Evolutionary conservation across 208 protist genomes (phyloP).

Genomic region (Crithidia mellificae): DNA sequence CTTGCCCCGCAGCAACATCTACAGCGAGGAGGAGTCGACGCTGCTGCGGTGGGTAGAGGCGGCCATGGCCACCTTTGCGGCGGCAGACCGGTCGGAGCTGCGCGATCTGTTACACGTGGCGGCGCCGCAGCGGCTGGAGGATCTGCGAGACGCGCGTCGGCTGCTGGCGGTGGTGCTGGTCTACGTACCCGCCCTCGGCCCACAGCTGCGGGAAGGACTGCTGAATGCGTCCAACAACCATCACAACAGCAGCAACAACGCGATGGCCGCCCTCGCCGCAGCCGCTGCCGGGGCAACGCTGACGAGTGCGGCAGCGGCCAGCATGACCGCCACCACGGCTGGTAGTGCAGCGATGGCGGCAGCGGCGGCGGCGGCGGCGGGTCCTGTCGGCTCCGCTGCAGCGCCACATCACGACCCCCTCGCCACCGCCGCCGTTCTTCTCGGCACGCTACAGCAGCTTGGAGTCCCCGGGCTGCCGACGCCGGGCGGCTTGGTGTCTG

Average conservation of each 20-base stretch:
- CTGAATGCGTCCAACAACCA: neutral
- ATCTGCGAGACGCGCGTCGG: conserved; percentile 70
- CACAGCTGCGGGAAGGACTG: conserved; percentile 24
- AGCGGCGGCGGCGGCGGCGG: no score
- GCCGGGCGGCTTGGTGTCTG: conserved; percentile 55
- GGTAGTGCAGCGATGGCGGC: no score
- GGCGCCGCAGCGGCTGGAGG: conserved; percentile 50
- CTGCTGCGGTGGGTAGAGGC: conserved; percentile 80
- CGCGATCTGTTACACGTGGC: conserved; percentile 1
- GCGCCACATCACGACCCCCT: conserved; percentile 21
- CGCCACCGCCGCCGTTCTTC: conserved; percentile 54
- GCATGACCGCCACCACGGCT: neutral
- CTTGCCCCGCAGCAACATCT: conserved; percentile 78
- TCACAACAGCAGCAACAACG: no score
- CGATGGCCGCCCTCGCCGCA: neutral
- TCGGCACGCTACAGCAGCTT: conserved; percentile 47
- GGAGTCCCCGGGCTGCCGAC: conserved; percentile 46
- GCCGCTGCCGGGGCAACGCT: neutral
- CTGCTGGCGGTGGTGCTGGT: conserved; percentile 64
- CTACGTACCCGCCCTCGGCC: conserved; percentile 63
- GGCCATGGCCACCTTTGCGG: conserved; percentile 36
- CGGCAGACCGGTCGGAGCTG: conserved; percentile 14
- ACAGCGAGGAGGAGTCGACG: conserved; percentile 80
- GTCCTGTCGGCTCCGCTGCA: neutral
- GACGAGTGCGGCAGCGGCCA: neutral